phyloP scores from a whole-genome alignment of 768 basidiomycete genomes.

The Sporobolomyces pararoseus region DNA sequence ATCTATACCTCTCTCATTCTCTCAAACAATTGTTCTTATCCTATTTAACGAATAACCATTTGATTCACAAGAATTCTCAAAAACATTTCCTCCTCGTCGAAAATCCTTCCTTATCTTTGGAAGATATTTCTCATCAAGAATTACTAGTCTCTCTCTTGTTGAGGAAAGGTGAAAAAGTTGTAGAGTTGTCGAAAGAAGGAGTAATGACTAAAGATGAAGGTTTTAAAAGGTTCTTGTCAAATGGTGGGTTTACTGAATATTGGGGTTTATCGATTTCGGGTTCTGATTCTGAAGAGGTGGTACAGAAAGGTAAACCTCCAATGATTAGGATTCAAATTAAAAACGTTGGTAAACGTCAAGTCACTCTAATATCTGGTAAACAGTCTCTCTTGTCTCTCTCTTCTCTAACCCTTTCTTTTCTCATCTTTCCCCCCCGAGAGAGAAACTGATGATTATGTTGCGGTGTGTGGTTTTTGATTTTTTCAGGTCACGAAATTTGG shows the following conservation, averaged over 20 bases:
- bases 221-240: conserved; percentile 14
- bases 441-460: too few relatives aligned
- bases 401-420: background rate
- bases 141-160: conserved; percentile 7
- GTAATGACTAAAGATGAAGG: conserved; percentile 21
- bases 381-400: background rate
- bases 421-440: too few relatives aligned
- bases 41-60: conserved; percentile 8
- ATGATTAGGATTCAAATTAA: conserved; percentile 29
- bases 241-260: conserved; percentile 13
- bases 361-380: conserved; percentile 32
- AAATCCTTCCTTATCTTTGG: conserved; percentile 4
- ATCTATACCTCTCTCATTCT: conserved; percentile 17
- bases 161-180: conserved; percentile 25
- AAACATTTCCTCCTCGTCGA: conserved; percentile 22
- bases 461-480: too few relatives aligned
- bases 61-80: conserved; percentile 26
- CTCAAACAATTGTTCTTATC: conserved; percentile 21
- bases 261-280: background rate
- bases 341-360: conserved; percentile 40
- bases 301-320: conserved; percentile 35
- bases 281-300: conserved; percentile 14
- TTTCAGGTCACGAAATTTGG: conserved; percentile 37
- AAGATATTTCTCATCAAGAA: background rate
- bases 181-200: background rate